Percentiles rank a stretch among this genome's conserved stretches.
Conservation (phyloP, 768 basidiomycete species). For the Rhizopogon vulgaris region DNA sequence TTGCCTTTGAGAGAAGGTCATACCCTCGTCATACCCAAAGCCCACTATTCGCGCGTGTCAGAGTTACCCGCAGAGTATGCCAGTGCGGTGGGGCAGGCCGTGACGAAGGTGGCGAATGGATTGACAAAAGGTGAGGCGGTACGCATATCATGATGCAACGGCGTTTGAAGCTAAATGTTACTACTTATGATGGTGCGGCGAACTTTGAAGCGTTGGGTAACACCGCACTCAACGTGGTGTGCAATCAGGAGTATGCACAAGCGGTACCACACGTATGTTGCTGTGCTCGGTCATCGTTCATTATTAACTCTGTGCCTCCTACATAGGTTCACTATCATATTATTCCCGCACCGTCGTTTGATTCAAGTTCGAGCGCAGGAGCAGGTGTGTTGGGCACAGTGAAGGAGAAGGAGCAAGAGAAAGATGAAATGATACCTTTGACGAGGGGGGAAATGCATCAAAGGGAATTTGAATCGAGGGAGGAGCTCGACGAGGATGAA, state of each 20-base stretch:
- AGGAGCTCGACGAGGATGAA: conserved; percentile 55
- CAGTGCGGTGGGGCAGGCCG: conserved; percentile 48
- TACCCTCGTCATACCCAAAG: conserved; percentile 65
- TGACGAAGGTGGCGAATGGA: conserved; percentile 58
- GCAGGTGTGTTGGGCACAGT: neutral
- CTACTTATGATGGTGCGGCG: no score
- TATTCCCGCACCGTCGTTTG: conserved; percentile 59
- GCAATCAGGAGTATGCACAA: conserved; percentile 79
- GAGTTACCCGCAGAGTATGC: conserved; percentile 59
- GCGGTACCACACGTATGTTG: conserved; percentile 65
- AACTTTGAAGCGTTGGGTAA: conserved; percentile 34
- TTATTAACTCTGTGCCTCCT: neutral
- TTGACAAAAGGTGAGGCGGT: conserved; percentile 47
- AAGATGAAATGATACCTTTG: conserved; percentile 17
- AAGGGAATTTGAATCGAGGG: conserved; percentile 50
- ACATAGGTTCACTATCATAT: conserved; percentile 70
- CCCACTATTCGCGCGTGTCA: conserved; percentile 54
- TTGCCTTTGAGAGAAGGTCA: conserved; percentile 62
- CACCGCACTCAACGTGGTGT: conserved; percentile 68
- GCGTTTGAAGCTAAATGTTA: neutral
- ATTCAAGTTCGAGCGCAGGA: conserved; percentile 5
- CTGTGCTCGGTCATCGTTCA: neutral
- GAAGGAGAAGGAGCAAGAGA: neutral
- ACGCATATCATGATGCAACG: no score
- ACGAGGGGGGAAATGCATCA: conserved; percentile 52